These are phyloP conservation scores for Hydnum rufescens DNA, from an alignment of 768 basidiomycete species.

Conservation along the genomic window DNA sequence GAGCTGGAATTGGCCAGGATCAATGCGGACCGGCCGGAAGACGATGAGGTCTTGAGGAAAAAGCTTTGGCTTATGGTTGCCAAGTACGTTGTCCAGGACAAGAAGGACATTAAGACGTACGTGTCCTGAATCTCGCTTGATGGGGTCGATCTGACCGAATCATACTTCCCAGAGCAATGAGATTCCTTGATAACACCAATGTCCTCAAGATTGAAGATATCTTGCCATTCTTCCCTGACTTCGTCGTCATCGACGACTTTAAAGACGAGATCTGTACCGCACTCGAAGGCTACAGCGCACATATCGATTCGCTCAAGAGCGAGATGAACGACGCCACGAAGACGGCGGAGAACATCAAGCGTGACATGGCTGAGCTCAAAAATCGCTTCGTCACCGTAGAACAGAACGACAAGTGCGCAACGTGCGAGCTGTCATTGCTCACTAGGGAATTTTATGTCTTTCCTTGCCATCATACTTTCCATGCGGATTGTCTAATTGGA, in stretches of 20 bases:
- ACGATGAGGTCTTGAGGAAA: slow-evolving; percentile 73
- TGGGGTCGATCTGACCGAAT: not conserved
- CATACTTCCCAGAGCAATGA: slow-evolving; percentile 57
- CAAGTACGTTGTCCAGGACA: slow-evolving; percentile 93
- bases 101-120: slow-evolving; percentile 94
- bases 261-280: slow-evolving; percentile 97
- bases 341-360: slow-evolving; percentile 82
- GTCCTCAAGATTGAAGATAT: slow-evolving; percentile 97
- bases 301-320: slow-evolving; percentile 71
- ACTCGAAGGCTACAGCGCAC: slow-evolving; percentile 78
- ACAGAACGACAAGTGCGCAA: slow-evolving; percentile 65
- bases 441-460: slow-evolving; percentile 95
- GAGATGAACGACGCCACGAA: slow-evolving; percentile 95
- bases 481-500: slow-evolving; percentile 89
- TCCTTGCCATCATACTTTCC: slow-evolving; percentile 94
- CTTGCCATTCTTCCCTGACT: slow-evolving; percentile 98
- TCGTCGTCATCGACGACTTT: slow-evolving; percentile 98
- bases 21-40: slow-evolving; percentile 83
- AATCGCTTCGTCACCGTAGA: slow-evolving; percentile 87
- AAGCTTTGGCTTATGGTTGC: slow-evolving; percentile 98
- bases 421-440: slow-evolving; percentile 55
- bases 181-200: slow-evolving; percentile 84
- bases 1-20: slow-evolving; percentile 89
- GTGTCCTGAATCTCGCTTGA: slow-evolving; percentile 18
- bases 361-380: slow-evolving; percentile 67